Evolutionary conservation across 352 stramenopile species (phyloP).

Genomic region (Pythium biforme): DNA sequence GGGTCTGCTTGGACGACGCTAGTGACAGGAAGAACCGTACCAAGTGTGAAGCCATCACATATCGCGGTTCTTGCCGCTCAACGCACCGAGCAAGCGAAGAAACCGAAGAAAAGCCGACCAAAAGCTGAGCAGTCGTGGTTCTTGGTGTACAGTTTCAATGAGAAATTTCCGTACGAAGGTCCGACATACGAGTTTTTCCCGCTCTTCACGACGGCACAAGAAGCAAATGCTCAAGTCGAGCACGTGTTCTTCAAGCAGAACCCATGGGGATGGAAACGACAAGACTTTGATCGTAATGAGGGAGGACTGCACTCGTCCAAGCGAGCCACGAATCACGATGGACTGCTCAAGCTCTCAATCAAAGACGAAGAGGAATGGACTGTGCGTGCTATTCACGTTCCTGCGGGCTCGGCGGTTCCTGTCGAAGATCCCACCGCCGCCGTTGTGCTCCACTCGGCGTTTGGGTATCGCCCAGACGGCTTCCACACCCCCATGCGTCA

Average conservation of each 20-base stretch:
- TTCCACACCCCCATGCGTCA: slow-evolving; percentile 4
- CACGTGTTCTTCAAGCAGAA: slow-evolving; percentile 12
- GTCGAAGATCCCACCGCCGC: not conserved
- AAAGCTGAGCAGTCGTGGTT: not conserved
- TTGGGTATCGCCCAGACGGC: slow-evolving; percentile 13
- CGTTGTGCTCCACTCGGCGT: slow-evolving; percentile 8
- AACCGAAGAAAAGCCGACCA: not conserved
- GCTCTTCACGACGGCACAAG: not conserved
- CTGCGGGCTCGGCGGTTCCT: not conserved
- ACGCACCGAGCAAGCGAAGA: not conserved
- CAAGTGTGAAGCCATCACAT: not conserved
- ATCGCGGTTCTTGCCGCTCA: not conserved
- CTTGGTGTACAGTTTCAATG: slow-evolving; percentile 5
- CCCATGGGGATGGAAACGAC: slow-evolving; percentile 5
- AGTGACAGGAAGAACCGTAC: not conserved
- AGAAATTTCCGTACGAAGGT: slow-evolving; percentile 5
- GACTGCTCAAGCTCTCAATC: slow-evolving; percentile 3
- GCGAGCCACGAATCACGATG: not conserved
- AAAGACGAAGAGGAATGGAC: slow-evolving; percentile 12
- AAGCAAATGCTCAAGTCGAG: slow-evolving; percentile 5
- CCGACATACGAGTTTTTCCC: slow-evolving; percentile 2
- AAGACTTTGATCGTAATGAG: not conserved
- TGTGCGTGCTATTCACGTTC: slow-evolving; percentile 4
- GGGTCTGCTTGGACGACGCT: not conserved
- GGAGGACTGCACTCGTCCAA: not conserved